Conservation (phyloP, 441 rosid genomes). For the Pelargonium myrrhifolium region DNA sequence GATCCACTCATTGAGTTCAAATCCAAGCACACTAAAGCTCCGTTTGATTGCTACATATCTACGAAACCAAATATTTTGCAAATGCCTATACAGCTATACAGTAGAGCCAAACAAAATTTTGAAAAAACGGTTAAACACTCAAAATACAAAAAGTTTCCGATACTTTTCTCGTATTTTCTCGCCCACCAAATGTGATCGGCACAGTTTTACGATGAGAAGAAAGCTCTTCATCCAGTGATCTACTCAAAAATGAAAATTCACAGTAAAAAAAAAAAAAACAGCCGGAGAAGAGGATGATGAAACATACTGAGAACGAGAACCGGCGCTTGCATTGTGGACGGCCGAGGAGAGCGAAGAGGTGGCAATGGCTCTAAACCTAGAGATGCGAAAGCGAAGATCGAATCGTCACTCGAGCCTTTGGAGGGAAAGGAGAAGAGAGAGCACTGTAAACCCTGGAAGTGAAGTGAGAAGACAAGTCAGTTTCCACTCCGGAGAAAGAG, state of each 20-base stretch:
- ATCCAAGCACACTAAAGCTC: neutral
- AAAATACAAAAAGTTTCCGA: neutral
- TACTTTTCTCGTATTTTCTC: neutral
- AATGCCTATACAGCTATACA: neutral
- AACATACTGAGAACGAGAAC: slow-evolving; percentile 7
- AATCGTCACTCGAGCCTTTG: neutral
- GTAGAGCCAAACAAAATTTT: too few species aligned
- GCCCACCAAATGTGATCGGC: neutral
- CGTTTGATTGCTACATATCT: neutral
- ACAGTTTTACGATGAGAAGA: neutral
- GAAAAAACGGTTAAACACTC: too few species aligned
- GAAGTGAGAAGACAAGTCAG: neutral
- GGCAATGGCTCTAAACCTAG: neutral
- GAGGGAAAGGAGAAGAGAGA: neutral
- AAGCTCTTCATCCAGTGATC: neutral
- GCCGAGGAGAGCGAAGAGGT: neutral
- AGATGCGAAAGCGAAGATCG: neutral
- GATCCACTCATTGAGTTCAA: neutral
- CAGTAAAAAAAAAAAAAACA: neutral
- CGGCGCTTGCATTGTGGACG: slow-evolving; percentile 6
- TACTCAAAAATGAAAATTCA: neutral
- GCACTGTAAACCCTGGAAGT: neutral
- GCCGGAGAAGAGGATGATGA: neutral
- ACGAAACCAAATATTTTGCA: neutral
- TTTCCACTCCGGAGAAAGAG: neutral